A percentile compares a stretch with the other conserved stretches of the same genome.
These are phyloP conservation scores for Colletotrichum incanum DNA, from an alignment of 2,329 filamentous ascomycete species.

Conservation along the genomic window DNA sequence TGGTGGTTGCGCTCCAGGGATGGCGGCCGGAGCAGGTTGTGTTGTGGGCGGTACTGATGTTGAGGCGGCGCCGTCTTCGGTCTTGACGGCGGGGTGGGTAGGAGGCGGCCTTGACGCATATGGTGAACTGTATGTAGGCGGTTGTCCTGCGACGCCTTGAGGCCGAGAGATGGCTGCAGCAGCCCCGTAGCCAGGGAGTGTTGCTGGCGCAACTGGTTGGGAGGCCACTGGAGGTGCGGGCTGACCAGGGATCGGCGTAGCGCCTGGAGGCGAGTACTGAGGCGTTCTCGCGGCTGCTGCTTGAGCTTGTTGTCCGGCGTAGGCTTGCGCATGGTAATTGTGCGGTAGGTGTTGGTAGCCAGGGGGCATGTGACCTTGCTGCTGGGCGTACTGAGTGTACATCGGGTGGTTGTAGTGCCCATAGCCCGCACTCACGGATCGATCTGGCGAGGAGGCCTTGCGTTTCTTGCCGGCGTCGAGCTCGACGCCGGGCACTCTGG, in stretches of 20 bases:
- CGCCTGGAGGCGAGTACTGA: conserved; percentile 42
- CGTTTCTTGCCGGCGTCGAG: conserved; percentile 75
- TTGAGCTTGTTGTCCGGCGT: conserved; percentile 44
- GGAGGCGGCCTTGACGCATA: conserved; percentile 49
- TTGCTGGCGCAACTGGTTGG: conserved; percentile 47
- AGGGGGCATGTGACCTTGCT: conserved; percentile 52
- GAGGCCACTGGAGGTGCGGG: conserved; percentile 45
- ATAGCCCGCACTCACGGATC: conserved; percentile 57
- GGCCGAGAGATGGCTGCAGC: conserved; percentile 43
- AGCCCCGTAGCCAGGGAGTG: conserved; percentile 47
- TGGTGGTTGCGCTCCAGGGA: conserved; percentile 32
- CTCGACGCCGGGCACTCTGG: conserved; percentile 70
- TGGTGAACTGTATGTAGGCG: conserved; percentile 51
- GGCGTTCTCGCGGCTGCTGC: conserved; percentile 35
- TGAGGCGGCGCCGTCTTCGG: conserved; percentile 42
- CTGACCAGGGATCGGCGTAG: conserved; percentile 40
- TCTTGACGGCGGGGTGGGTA: conserved; percentile 42
- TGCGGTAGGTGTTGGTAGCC: conserved; percentile 55
- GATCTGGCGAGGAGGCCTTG: conserved; percentile 69
- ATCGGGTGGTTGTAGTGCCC: conserved; percentile 47
- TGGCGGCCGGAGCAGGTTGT: conserved; percentile 34
- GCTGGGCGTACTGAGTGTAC: conserved; percentile 48
- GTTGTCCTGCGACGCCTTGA: conserved; percentile 45
- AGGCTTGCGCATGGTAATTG: conserved; percentile 55
- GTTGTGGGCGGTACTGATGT: conserved; percentile 25